Base-by-base conservation (phyloP, 2,329 filamentous ascomycete species). In the Aspergillus vadensis region DNA sequence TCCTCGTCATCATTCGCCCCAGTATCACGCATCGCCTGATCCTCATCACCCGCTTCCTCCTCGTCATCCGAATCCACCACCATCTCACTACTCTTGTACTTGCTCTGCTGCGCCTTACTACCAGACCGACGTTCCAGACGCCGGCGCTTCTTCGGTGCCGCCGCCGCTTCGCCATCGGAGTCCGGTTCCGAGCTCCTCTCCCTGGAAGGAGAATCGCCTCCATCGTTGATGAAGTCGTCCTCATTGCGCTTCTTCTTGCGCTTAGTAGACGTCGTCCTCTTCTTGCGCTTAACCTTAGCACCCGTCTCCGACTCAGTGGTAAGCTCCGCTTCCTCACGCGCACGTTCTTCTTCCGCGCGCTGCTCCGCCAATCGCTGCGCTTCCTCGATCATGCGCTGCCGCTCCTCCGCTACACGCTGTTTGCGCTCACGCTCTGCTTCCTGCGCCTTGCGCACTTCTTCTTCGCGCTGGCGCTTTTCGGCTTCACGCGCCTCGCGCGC, bases 61-160 rank as follows among this genome's bases (percentile, higher is more conserved):
- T 73, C 71, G 2, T 72, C 71, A 49, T 91, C 88, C 62, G 88
- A 91, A 64, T 94, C 90, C 48, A 91, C 89, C 27, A 97, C 87
- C 63, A 92, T 86, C 76, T 96, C 92, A 1, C 85, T 88, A 54
- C 90, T 93, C 83, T 97, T 97, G 82, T 86, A 96, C 77, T 96
- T 96, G 74, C 76, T 77, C 65, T 66, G 76, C 69, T 66, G 76
- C 69, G 67, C 72, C 68, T 72, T 77, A 51, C 67, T 74, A 66
- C 69, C 70, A 27, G 73, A 69, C 70, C 85, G 85, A 61, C 84
- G 77, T 67, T 87, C 85, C 55, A 88, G 69, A 69, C 83, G 84
- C 73, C 85, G 81, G 72, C 84, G 83, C 79, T 88, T 88, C 77
- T 84, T 85, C 7, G 78, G 78, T 9, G 73, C 77, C 36, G 72